These are phyloP conservation scores for Hirsutella minnesotensis DNA, from an alignment of 2,329 filamentous ascomycete species.

Conservation along the genomic window DNA sequence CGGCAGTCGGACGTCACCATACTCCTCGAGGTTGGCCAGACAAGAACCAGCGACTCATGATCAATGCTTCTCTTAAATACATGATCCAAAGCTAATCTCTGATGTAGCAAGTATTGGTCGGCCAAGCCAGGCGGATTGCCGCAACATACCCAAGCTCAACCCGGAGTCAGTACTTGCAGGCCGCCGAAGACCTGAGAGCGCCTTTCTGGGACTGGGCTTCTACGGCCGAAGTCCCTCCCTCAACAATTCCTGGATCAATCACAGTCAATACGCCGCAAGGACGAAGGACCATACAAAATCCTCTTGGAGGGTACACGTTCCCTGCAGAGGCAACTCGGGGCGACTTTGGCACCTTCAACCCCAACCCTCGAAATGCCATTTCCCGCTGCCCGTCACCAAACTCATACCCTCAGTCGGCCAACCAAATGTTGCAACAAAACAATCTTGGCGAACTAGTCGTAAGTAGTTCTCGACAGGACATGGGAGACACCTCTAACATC, in stretches of 20 bases:
- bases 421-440: conserved; percentile 17
- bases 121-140: conserved; percentile 33
- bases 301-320: conserved; percentile 39
- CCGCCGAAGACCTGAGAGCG: conserved; percentile 33
- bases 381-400: conserved; percentile 24
- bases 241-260: conserved; percentile 21
- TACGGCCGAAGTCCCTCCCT: conserved; percentile 24
- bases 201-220: conserved; percentile 46
- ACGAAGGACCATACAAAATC: conserved; percentile 32
- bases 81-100: not conserved
- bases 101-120: conserved; percentile 35
- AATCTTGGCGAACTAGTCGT: conserved; percentile 29
- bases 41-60: no score
- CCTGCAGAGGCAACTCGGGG: conserved; percentile 25
- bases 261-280: conserved; percentile 29
- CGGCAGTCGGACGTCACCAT: no score
- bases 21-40: no score
- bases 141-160: conserved; percentile 24
- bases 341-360: conserved; percentile 20
- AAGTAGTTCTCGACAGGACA: conserved; percentile 8
- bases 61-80: no score
- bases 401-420: conserved; percentile 27
- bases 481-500: not conserved
- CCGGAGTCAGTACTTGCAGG: conserved; percentile 25
- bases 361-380: conserved; percentile 18